These are phyloP conservation scores for Penicillium atrosanguineum DNA, from an alignment of 495 filamentous ascomycete genomes.

Conservation along the genomic window DNA sequence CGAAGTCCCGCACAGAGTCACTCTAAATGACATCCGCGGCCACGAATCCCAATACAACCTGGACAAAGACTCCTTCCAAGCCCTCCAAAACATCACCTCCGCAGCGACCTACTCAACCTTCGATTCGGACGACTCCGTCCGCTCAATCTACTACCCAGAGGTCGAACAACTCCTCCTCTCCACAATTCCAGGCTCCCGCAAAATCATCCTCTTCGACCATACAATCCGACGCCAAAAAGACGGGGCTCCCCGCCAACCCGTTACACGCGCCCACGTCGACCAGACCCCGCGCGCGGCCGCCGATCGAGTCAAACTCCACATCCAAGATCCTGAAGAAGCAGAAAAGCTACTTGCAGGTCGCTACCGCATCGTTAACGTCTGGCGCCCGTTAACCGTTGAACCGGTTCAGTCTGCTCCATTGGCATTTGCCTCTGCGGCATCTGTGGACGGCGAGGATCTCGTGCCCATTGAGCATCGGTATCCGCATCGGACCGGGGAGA, in stretches of 20 bases:
- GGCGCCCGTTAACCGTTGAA: conserved; percentile 69
- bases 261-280: conserved; percentile 76
- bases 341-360: conserved; percentile 56
- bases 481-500: conserved; percentile 69
- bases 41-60: conserved; percentile 60
- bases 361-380: conserved; percentile 85
- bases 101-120: conserved; percentile 55
- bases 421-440: conserved; percentile 63
- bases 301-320: conserved; percentile 64
- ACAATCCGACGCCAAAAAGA: conserved; percentile 68
- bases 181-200: conserved; percentile 57
- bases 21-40: conserved; percentile 65
- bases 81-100: conserved; percentile 50
- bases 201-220: conserved; percentile 83
- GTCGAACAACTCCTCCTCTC: conserved; percentile 63
- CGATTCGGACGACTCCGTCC: conserved; percentile 60
- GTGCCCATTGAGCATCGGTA: conserved; percentile 75
- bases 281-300: conserved; percentile 66
- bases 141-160: conserved; percentile 77
- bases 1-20: conserved; percentile 41
- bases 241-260: conserved; percentile 57
- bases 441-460: conserved; percentile 57
- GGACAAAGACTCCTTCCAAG: conserved; percentile 70
- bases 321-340: conserved; percentile 54
- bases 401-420: conserved; percentile 69